phyloP scores from a whole-genome alignment of 2,329 filamentous ascomycete genomes.

The Diplodia scrobiculata region DNA sequence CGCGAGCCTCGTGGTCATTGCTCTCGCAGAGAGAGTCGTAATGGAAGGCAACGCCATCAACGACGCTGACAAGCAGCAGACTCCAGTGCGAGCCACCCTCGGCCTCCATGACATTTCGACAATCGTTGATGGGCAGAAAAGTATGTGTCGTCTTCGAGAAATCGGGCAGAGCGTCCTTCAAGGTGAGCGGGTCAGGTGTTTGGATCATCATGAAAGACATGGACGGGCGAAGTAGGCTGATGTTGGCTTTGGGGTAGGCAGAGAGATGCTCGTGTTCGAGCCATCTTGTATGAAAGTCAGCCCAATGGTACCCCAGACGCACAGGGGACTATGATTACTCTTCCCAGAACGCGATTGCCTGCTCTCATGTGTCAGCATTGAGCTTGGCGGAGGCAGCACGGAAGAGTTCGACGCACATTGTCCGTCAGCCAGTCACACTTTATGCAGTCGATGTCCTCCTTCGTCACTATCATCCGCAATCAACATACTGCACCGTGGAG shows the following conservation, averaged over 20 bases:
- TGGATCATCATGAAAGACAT: constrained; percentile 92
- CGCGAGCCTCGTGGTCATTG: constrained; percentile 73
- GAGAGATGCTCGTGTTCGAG: constrained; percentile 86
- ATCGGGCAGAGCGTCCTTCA: constrained; percentile 72
- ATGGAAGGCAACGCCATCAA: constrained; percentile 92
- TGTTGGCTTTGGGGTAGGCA: constrained; percentile 78
- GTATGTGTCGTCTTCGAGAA: constrained; percentile 83
- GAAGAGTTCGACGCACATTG: constrained; percentile 63
- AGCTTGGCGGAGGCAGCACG: neutral
- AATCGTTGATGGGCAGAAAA: constrained; percentile 95
- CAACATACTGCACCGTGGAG: neutral
- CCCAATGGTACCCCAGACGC: neutral
- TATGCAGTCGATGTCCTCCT: constrained; percentile 84
- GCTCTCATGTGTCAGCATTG: constrained; percentile 27
- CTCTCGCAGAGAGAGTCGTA: constrained; percentile 75
- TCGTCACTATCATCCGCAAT: constrained; percentile 63
- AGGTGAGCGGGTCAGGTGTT: constrained; percentile 59
- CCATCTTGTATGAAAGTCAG: constrained; percentile 55
- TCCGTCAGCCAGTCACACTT: constrained; percentile 96
- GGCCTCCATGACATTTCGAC: constrained; percentile 72
- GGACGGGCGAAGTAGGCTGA: constrained; percentile 85
- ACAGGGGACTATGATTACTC: constrained; percentile 62
- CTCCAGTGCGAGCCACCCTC: constrained; percentile 96
- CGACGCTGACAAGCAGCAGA: constrained; percentile 80
- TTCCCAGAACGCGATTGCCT: constrained; percentile 98